phyloP scores from a whole-genome alignment of 2,329 filamentous ascomycete species.

The Alternaria postmessia region DNA sequence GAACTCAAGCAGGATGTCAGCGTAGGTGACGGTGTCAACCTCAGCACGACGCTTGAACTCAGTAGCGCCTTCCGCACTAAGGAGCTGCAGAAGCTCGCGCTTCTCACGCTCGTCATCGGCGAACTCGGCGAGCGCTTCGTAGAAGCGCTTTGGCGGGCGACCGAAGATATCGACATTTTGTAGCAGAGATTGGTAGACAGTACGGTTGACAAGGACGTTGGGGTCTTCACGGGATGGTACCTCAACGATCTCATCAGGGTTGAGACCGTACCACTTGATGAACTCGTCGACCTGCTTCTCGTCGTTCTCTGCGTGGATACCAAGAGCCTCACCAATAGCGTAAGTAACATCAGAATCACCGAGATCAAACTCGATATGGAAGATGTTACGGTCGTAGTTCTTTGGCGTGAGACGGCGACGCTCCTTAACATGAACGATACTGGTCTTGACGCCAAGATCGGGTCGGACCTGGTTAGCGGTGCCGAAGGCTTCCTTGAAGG shows the following conservation, averaged over 20 bases:
- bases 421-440: slow-evolving; percentile 89
- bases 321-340: slow-evolving; percentile 95
- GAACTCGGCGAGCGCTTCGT: slow-evolving; percentile 88
- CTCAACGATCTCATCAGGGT: slow-evolving; percentile 85
- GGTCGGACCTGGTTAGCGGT: slow-evolving; percentile 79
- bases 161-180: slow-evolving; percentile 98
- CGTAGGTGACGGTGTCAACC: slow-evolving; percentile 89
- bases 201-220: slow-evolving; percentile 80
- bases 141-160: slow-evolving; percentile 96
- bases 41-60: slow-evolving; percentile 94
- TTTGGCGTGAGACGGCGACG: slow-evolving; percentile 89
- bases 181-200: slow-evolving; percentile 87
- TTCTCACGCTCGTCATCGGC: slow-evolving; percentile 84
- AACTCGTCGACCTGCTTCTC: slow-evolving; percentile 79
- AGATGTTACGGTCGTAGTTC: slow-evolving; percentile 97
- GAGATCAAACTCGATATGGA: slow-evolving; percentile 99
- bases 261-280: slow-evolving; percentile 87
- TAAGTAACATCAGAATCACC: slow-evolving; percentile 91
- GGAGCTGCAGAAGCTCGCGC: slow-evolving; percentile 78
- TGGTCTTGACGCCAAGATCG: slow-evolving; percentile 85
- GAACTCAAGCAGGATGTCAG: slow-evolving; percentile 90
- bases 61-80: slow-evolving; percentile 74
- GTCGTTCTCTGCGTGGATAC: slow-evolving; percentile 96
- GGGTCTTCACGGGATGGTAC: slow-evolving; percentile 85
- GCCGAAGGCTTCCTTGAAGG: slow-evolving; percentile 93